These are phyloP conservation scores for Gymnopilus junonius DNA, from an alignment of 768 basidiomycete species.

Conservation along the genomic window DNA sequence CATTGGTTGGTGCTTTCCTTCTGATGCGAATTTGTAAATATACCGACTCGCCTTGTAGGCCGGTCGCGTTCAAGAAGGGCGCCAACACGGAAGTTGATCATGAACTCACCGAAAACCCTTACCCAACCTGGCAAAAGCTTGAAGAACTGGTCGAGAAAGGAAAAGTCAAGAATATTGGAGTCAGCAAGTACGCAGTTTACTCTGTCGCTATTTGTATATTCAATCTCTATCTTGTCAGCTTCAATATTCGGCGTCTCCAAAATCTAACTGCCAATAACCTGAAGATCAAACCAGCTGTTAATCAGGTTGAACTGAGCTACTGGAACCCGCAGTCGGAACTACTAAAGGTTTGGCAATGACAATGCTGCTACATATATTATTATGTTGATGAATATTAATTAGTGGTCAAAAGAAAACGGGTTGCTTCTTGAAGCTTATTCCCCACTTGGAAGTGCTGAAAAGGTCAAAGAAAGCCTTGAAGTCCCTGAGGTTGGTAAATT, in stretches of 20 bases:
- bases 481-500: conserved; percentile 51
- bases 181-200: conserved; percentile 65
- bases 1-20: conserved; percentile 58
- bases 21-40: not conserved
- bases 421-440: conserved; percentile 79
- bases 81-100: conserved; percentile 52
- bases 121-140: conserved; percentile 81
- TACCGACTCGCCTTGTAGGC: conserved; percentile 43
- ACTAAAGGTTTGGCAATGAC: conserved; percentile 42
- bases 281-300: conserved; percentile 66
- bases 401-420: conserved; percentile 72
- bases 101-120: conserved; percentile 68
- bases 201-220: not conserved
- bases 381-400: not conserved
- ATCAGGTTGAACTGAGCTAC: conserved; percentile 80
- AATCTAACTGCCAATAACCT: conserved; percentile 65
- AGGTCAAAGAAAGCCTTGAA: conserved; percentile 59
- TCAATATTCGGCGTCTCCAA: conserved; percentile 44
- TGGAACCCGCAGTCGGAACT: conserved; percentile 80
- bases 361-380: not conserved
- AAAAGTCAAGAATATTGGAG: conserved; percentile 78
- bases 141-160: conserved; percentile 81
- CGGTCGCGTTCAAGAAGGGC: conserved; percentile 64
- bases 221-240: conserved; percentile 36
- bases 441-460: conserved; percentile 66